Evolutionary conservation across 1,284 basidiomycete species (phyloP).

Genomic region (Vanrija pseudolonga): DNA sequence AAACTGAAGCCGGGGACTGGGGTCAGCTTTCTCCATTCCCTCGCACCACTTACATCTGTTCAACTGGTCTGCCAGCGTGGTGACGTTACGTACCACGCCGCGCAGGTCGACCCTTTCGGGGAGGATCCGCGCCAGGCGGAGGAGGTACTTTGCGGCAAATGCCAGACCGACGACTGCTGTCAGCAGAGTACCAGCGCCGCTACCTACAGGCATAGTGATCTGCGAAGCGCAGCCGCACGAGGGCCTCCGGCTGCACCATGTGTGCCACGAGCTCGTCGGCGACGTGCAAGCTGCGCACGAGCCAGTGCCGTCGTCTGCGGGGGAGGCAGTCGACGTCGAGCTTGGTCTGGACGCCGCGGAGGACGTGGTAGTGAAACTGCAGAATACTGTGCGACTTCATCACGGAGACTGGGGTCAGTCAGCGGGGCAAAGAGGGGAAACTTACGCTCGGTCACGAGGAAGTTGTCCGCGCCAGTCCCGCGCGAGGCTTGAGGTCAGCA

Average conservation of each 20-base stretch:
- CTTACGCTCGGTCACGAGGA: neutral
- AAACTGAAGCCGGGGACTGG: constrained; percentile 1
- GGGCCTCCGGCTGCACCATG: neutral
- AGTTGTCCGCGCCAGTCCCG: neutral
- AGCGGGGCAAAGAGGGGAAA: neutral
- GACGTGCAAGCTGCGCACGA: neutral
- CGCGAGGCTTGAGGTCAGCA: neutral
- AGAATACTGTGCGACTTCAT: neutral
- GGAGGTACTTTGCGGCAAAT: constrained; percentile 1
- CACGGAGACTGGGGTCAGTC: neutral
- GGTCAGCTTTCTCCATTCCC: neutral
- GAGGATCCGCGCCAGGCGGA: constrained; percentile 1
- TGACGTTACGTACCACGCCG: neutral
- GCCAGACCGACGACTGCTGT: neutral
- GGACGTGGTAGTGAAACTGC: neutral
- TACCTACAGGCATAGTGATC: neutral
- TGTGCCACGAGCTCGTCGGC: neutral
- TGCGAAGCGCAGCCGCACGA: neutral
- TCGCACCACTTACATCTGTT: neutral
- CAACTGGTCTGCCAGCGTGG: neutral
- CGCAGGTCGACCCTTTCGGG: neutral
- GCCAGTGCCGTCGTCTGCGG: neutral
- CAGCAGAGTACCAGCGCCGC: too few species aligned
- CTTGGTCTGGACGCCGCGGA: neutral
- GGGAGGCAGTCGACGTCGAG: neutral